A percentile compares a stretch with the other conserved stretches of the same genome.
Evolutionary conservation across 176 grass and related monocot species (phyloP).

Genomic region (Oropetium thomaeum): DNA sequence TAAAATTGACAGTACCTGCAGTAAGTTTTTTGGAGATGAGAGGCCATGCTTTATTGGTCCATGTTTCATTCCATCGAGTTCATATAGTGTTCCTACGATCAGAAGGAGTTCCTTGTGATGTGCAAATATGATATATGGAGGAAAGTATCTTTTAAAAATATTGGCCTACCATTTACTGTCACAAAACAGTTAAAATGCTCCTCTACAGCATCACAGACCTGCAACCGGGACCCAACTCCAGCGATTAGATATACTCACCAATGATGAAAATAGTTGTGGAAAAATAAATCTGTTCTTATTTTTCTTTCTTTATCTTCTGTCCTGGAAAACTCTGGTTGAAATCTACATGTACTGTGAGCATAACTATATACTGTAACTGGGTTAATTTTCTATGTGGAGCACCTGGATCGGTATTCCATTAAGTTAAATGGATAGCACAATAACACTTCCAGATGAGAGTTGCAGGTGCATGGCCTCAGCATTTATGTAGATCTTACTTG

Average conservation of each 20-base stretch:
- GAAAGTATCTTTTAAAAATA: background rate
- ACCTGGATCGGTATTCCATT: background rate
- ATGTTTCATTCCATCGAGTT: slow-evolving; percentile 45
- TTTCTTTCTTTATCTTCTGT: background rate
- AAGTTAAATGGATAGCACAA: background rate
- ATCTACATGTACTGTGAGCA: background rate
- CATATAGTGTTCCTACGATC: slow-evolving; percentile 39
- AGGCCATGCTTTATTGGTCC: slow-evolving; percentile 25
- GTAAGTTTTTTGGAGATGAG: slow-evolving; percentile 33
- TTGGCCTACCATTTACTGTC: background rate
- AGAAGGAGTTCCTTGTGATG: background rate
- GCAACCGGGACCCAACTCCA: background rate
- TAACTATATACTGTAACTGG: background rate
- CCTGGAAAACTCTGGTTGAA: background rate
- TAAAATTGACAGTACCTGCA: slow-evolving; percentile 23
- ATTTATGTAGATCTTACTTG: background rate
- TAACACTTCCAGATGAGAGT: background rate
- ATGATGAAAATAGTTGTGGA: background rate
- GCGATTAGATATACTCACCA: background rate
- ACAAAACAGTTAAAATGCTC: slow-evolving; percentile 43
- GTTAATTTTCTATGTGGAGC: background rate
- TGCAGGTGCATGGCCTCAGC: background rate
- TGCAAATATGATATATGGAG: background rate
- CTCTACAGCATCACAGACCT: slow-evolving; percentile 31
- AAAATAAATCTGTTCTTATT: background rate